A percentile compares a stretch with the other conserved stretches of the same genome.
Conservation (phyloP, 352 stramenopile species). For the Nothophytophthora sp. region DNA sequence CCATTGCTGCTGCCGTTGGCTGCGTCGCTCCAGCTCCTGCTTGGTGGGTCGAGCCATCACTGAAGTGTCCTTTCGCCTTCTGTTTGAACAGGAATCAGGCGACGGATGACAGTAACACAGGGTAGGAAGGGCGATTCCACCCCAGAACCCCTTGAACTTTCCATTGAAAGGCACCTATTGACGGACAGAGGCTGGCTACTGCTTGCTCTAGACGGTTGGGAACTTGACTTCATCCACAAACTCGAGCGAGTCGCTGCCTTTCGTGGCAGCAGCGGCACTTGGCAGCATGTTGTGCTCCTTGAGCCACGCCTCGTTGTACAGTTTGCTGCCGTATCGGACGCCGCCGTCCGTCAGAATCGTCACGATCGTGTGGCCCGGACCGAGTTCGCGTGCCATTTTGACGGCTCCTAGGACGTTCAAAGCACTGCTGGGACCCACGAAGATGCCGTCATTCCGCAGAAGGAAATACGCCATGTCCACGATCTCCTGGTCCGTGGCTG, state of each 20-base stretch:
- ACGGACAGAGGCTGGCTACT: too few relatives aligned
- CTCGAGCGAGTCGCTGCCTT: conserved; percentile 25
- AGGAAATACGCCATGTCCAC: conserved; percentile 91
- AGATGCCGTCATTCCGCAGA: conserved; percentile 90
- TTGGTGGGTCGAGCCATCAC: conserved; percentile 20
- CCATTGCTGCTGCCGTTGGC: conserved; percentile 28
- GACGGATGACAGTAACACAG: too few relatives aligned
- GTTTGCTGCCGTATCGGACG: conserved; percentile 80
- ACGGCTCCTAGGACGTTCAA: conserved; percentile 81
- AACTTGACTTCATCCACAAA: conserved; percentile 35
- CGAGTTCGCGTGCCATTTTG: conserved; percentile 76
- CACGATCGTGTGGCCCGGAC: conserved; percentile 68
- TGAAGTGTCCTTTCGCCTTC: too few relatives aligned
- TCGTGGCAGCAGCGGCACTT: conserved; percentile 6
- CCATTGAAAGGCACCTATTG: too few relatives aligned
- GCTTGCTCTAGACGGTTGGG: conserved; percentile 11
- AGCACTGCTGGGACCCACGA: conserved; percentile 87
- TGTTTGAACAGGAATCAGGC: too few relatives aligned
- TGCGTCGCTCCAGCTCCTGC: conserved; percentile 14
- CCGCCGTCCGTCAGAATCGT: conserved; percentile 85
- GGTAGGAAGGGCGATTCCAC: too few relatives aligned
- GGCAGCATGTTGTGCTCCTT: conserved; percentile 52
- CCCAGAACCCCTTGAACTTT: too few relatives aligned
- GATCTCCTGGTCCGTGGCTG: conserved; percentile 89
- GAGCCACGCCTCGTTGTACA: conserved; percentile 82